These are phyloP conservation scores for Candida piceae DNA, from an alignment of 805 yeast species.

Conservation along the genomic window DNA sequence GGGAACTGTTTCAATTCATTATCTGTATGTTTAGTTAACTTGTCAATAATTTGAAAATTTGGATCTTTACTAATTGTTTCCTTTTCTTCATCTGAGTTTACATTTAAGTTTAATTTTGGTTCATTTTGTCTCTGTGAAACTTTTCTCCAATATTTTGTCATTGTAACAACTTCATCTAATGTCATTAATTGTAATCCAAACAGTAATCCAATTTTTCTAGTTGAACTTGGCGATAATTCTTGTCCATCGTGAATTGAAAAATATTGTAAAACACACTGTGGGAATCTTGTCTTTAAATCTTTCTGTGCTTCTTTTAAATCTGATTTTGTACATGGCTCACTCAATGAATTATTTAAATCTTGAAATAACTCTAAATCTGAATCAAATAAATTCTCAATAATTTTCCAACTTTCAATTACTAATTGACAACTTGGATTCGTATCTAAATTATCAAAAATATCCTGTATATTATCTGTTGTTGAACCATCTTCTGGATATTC, in stretches of 20 bases:
- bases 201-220: slow-evolving; percentile 61
- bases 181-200: slow-evolving; percentile 77
- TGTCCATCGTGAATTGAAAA: slow-evolving; percentile 83
- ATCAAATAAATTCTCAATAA: slow-evolving; percentile 43
- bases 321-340: slow-evolving; percentile 57
- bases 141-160: slow-evolving; percentile 78
- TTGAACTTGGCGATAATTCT: slow-evolving; percentile 60
- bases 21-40: slow-evolving; percentile 10
- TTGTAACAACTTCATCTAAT: slow-evolving; percentile 67
- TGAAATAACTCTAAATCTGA: slow-evolving; percentile 67
- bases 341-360: slow-evolving; percentile 60
- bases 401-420: slow-evolving; percentile 73
- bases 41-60: slow-evolving; percentile 14
- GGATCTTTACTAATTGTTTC: slow-evolving; percentile 11
- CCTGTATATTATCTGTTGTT: slow-evolving; percentile 25
- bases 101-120: slow-evolving; percentile 6
- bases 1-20: slow-evolving; percentile 16
- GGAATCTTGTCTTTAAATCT: slow-evolving; percentile 66
- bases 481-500: slow-evolving; percentile 23
- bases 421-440: slow-evolving; percentile 65
- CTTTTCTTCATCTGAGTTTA: slow-evolving; percentile 1
- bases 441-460: slow-evolving; percentile 29
- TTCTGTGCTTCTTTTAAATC: slow-evolving; percentile 76
- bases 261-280: slow-evolving; percentile 71
- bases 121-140: slow-evolving; percentile 45